Evolutionary conservation across 2,329 filamentous ascomycete genomes (phyloP).

Genomic region (Botrytis pseudocinerea): DNA sequence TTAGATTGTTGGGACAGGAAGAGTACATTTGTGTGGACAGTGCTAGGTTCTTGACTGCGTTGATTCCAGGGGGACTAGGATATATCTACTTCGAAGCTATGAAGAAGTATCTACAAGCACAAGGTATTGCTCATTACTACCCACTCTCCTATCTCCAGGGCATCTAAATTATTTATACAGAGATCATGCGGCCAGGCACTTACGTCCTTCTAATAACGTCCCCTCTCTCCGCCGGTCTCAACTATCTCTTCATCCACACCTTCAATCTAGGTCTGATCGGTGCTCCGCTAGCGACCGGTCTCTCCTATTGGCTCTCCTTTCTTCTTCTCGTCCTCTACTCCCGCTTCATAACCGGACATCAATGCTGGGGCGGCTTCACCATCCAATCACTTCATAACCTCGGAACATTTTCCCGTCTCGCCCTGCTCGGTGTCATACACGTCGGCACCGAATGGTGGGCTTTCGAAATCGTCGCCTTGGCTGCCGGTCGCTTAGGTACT

Average conservation of each 20-base stretch:
- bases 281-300: conserved; percentile 77
- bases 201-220: conserved; percentile 83
- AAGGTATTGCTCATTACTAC: conserved; percentile 62
- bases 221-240: conserved; percentile 76
- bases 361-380: conserved; percentile 78
- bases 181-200: conserved; percentile 76
- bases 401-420: conserved; percentile 70
- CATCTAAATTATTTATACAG: conserved; percentile 27
- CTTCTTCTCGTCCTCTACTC: conserved; percentile 72
- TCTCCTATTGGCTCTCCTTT: conserved; percentile 86
- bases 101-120: conserved; percentile 87
- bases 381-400: conserved; percentile 65
- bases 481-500: conserved; percentile 77
- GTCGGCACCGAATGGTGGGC: conserved; percentile 95
- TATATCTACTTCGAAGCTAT: conserved; percentile 86
- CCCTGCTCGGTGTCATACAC: conserved; percentile 74
- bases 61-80: conserved; percentile 79
- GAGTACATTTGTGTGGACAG: conserved; percentile 74
- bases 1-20: conserved; percentile 73
- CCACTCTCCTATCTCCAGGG: conserved; percentile 47
- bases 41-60: conserved; percentile 67
- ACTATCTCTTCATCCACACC: conserved; percentile 76
- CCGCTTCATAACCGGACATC: conserved; percentile 66
- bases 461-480: conserved; percentile 85
- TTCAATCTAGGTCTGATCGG: conserved; percentile 72